Conservation (phyloP, 352 stramenopile species). For the Phytophthora uliginosa region DNA sequence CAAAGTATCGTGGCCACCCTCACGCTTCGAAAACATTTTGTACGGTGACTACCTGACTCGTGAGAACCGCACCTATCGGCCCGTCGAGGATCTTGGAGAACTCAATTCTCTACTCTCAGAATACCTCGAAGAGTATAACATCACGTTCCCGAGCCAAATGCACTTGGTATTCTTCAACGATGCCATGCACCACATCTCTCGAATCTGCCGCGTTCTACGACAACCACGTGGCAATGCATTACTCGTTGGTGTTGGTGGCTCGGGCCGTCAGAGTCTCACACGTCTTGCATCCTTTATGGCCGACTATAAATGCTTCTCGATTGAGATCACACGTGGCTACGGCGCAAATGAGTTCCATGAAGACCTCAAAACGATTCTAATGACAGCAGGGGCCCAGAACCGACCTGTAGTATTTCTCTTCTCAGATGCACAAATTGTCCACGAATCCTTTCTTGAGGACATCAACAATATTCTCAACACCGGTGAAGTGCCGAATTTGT, state of each 20-base stretch:
- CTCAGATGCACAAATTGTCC: conserved; percentile 94
- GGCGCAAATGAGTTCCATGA: conserved; percentile 93
- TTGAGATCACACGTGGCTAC: conserved; percentile 95
- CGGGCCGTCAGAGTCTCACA: conserved; percentile 92
- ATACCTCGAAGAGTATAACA: conserved; percentile 96
- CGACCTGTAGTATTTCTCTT: conserved; percentile 95
- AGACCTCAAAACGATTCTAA: conserved; percentile 93
- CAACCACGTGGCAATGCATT: conserved; percentile 94
- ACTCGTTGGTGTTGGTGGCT: conserved; percentile 93
- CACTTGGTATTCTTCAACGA: conserved; percentile 97
- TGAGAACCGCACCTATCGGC: conserved; percentile 81
- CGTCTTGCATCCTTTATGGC: conserved; percentile 93
- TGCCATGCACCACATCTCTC: conserved; percentile 94
- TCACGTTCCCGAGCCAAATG: conserved; percentile 95
- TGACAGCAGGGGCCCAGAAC: conserved; percentile 90
- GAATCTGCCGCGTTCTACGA: conserved; percentile 93
- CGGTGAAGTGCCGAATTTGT: conserved; percentile 95
- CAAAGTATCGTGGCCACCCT: conserved; percentile 64
- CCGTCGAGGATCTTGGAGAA: conserved; percentile 72
- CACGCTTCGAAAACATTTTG: conserved; percentile 84
- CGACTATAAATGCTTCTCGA: conserved; percentile 93
- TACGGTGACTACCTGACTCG: conserved; percentile 94
- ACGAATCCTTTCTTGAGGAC: conserved; percentile 95
- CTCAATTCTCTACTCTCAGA: conserved; percentile 87
- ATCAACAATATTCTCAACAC: conserved; percentile 97